These are phyloP conservation scores for Xylaria acuta DNA, from an alignment of 495 filamentous ascomycete species.

Conservation along the genomic window DNA sequence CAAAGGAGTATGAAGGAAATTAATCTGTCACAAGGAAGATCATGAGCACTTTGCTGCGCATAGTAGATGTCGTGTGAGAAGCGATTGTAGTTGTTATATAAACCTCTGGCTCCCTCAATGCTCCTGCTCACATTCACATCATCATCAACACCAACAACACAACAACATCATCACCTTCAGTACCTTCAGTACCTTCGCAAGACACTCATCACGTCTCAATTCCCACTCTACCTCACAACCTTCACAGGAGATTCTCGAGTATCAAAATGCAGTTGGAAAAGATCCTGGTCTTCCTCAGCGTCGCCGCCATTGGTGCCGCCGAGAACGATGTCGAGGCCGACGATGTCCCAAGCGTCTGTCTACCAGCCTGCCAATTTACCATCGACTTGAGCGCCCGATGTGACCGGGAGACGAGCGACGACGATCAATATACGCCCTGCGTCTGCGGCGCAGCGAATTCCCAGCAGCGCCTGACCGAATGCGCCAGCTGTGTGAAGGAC, in stretches of 20 bases:
- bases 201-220: not conserved
- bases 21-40: not conserved
- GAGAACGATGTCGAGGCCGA: slow-evolving; percentile 26
- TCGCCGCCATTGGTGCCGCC: slow-evolving; percentile 18
- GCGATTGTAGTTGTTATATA: not conserved
- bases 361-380: slow-evolving; percentile 27
- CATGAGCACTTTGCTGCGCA: too few relatives aligned
- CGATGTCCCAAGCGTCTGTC: slow-evolving; percentile 23
- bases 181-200: not conserved
- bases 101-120: not conserved
- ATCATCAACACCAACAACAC: not conserved
- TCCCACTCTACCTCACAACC: not conserved
- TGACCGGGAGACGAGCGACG: slow-evolving; percentile 17
- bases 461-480: slow-evolving; percentile 22
- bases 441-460: slow-evolving; percentile 13
- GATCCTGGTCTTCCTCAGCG: slow-evolving; percentile 1
- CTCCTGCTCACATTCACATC: not conserved
- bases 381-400: slow-evolving; percentile 25
- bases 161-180: too few relatives aligned
- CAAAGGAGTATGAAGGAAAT: not conserved
- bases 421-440: slow-evolving; percentile 19
- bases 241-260: not conserved
- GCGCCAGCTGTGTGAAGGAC: slow-evolving; percentile 27
- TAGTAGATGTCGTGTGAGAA: not conserved
- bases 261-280: slow-evolving; percentile 18